A percentile compares a stretch with the other conserved stretches of the same genome.
Evolutionary conservation across 805 yeast genomes (phyloP).

Genomic region (Ogataea chonburiensis): DNA sequence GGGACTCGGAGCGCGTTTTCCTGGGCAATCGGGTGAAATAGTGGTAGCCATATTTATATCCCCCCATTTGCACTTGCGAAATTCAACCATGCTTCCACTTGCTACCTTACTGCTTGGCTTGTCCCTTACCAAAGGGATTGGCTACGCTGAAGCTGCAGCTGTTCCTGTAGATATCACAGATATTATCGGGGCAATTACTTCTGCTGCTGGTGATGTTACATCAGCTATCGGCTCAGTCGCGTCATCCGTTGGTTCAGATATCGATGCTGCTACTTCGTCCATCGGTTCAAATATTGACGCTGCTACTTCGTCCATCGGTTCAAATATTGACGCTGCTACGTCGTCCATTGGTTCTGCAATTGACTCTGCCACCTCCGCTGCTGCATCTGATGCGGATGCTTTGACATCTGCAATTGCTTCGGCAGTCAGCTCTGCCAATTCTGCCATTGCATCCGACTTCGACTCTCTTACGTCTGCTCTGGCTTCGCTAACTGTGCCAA

Average conservation of each 20-base stretch:
- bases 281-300: too few species aligned
- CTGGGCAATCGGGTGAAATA: neutral
- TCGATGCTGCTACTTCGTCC: too few species aligned
- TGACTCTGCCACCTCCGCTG: neutral
- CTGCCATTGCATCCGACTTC: neutral
- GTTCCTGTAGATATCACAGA: constrained; percentile 37
- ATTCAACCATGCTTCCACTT: constrained; percentile 2
- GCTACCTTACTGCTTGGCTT: neutral
- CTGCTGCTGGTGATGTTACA: constrained; percentile 31
- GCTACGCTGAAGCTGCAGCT: constrained; percentile 25
- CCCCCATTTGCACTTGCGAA: neutral
- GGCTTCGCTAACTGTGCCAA: neutral
- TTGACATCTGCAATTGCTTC: neutral
- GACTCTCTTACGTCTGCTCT: neutral
- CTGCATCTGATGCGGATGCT: too few species aligned
- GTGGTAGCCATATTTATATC: neutral
- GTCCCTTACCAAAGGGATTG: neutral
- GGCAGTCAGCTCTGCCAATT: neutral
- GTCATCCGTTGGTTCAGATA: constrained; percentile 17
- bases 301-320: too few species aligned
- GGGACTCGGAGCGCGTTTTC: neutral
- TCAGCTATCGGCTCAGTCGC: constrained; percentile 37
- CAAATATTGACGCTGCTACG: too few species aligned
- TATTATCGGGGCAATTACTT: constrained; percentile 22
- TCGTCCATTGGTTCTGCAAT: too few species aligned